These are phyloP conservation scores for Yamadazyma aaseri DNA, from an alignment of 1,139 yeast genomes.

Conservation along the genomic window DNA sequence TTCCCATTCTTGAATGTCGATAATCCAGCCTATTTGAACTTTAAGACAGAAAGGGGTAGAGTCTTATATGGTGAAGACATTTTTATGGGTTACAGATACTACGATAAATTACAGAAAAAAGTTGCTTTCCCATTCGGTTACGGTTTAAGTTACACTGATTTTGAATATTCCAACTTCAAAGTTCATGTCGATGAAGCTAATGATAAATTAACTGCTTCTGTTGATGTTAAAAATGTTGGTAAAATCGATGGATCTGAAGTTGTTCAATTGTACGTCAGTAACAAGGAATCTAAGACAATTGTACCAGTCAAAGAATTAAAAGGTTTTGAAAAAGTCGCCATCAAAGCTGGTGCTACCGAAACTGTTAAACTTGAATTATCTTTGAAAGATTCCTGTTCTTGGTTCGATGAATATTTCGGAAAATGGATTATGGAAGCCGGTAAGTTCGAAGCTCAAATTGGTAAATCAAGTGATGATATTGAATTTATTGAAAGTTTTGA, in stretches of 20 bases:
- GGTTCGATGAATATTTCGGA: slow-evolving; percentile 47
- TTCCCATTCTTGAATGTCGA: slow-evolving; percentile 46
- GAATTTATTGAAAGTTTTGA: slow-evolving; percentile 32
- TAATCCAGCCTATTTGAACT: slow-evolving; percentile 46
- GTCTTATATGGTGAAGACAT: slow-evolving; percentile 57
- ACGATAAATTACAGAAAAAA: slow-evolving; percentile 46
- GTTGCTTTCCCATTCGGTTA: slow-evolving; percentile 60
- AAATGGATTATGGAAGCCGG: slow-evolving; percentile 27
- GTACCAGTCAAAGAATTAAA: slow-evolving; percentile 58
- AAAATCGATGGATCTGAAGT: slow-evolving; percentile 41
- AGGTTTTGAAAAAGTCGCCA: slow-evolving; percentile 48
- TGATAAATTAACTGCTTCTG: slow-evolving; percentile 19
- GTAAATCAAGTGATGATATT: slow-evolving; percentile 29
- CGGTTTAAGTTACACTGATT: slow-evolving; percentile 58
- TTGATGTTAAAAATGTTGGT: slow-evolving; percentile 43
- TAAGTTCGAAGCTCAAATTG: slow-evolving; percentile 33
- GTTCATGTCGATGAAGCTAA: slow-evolving; percentile 15
- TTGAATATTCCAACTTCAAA: slow-evolving; percentile 21
- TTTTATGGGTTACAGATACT: slow-evolving; percentile 59
- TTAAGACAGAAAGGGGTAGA: slow-evolving; percentile 42
- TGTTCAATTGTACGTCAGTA: slow-evolving; percentile 45
- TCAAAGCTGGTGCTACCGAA: slow-evolving; percentile 38
- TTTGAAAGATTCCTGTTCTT: slow-evolving; percentile 50
- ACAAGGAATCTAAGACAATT: slow-evolving; percentile 35
- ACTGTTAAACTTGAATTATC: slow-evolving; percentile 33